A percentile compares a stretch with the other conserved stretches of the same genome.
Evolutionary conservation across 2,329 filamentous ascomycete species (phyloP).

Genomic region (Sarocladium kiliense): DNA sequence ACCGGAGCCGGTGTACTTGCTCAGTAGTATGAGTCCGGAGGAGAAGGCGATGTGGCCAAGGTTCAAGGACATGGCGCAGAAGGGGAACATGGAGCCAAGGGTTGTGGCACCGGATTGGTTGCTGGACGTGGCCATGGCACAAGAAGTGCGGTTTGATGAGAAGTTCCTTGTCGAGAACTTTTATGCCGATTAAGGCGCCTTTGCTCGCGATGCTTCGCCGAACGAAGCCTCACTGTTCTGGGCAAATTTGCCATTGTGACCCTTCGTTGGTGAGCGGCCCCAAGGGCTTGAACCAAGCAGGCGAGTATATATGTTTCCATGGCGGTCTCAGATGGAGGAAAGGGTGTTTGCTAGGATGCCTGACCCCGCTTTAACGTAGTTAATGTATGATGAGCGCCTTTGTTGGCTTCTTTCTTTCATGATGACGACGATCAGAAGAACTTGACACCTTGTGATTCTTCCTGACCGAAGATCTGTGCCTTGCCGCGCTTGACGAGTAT

Average conservation of each 20-base stretch:
- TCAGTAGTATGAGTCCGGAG: conserved; percentile 61
- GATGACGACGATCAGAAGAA: conserved; percentile 66
- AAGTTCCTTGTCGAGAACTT: conserved; percentile 52
- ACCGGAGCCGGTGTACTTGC: conserved; percentile 73
- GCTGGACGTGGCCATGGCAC: conserved; percentile 81
- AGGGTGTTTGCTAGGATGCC: not conserved
- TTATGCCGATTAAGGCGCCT: conserved; percentile 19
- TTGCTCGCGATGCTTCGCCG: no score
- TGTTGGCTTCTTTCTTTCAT: not conserved
- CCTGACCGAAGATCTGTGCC: conserved; percentile 87
- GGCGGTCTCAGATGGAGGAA: not conserved
- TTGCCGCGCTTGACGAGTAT: conserved; percentile 85
- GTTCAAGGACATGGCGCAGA: conserved; percentile 74
- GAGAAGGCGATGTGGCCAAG: conserved; percentile 74
- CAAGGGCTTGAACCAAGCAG: no score
- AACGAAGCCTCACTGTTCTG: no score
- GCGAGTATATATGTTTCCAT: not conserved
- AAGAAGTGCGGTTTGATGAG: conserved; percentile 65
- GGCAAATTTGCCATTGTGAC: no score
- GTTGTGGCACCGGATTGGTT: conserved; percentile 88
- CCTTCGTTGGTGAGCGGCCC: no score
- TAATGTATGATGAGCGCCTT: conserved; percentile 1
- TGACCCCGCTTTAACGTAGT: not conserved
- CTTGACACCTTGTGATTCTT: conserved; percentile 88
- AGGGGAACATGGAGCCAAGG: conserved; percentile 72